Evolutionary conservation across 352 stramenopile genomes (phyloP).

Genomic region (Globisporangium iwayamae): DNA sequence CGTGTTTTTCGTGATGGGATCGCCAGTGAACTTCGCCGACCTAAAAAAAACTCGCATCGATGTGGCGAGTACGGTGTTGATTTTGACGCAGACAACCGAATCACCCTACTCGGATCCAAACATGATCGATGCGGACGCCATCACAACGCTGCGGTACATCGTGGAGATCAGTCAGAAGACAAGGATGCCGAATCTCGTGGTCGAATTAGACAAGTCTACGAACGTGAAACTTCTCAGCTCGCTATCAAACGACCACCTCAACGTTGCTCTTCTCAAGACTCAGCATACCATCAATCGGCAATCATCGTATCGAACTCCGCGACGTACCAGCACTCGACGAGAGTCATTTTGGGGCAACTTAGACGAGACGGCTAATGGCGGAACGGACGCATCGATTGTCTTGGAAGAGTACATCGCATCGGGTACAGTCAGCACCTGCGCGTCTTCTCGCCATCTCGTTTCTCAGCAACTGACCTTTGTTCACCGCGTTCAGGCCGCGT

Average conservation of each 20-base stretch:
- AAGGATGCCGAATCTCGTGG: conserved; percentile 65
- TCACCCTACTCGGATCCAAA: conserved; percentile 66
- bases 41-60: conserved; percentile 68
- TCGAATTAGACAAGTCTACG: conserved; percentile 66
- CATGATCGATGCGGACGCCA: conserved; percentile 80
- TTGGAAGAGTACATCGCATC: conserved; percentile 74
- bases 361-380: conserved; percentile 27
- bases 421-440: conserved; percentile 15
- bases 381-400: conserved; percentile 37
- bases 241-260: conserved; percentile 48
- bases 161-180: conserved; percentile 72
- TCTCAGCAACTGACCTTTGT: background rate
- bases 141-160: conserved; percentile 79
- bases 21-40: conserved; percentile 70
- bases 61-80: conserved; percentile 50
- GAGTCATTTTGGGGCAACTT: conserved; percentile 38
- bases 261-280: conserved; percentile 33
- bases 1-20: conserved; percentile 69
- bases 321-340: conserved; percentile 34
- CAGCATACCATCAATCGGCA: conserved; percentile 34
- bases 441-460: background rate
- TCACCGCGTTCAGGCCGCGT: conserved; percentile 39
- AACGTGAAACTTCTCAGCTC: conserved; percentile 82
- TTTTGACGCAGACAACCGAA: conserved; percentile 49
- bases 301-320: conserved; percentile 38